These are phyloP conservation scores for Austropuccinia psidii DNA, from an alignment of 1,284 basidiomycete genomes.

Conservation along the genomic window DNA sequence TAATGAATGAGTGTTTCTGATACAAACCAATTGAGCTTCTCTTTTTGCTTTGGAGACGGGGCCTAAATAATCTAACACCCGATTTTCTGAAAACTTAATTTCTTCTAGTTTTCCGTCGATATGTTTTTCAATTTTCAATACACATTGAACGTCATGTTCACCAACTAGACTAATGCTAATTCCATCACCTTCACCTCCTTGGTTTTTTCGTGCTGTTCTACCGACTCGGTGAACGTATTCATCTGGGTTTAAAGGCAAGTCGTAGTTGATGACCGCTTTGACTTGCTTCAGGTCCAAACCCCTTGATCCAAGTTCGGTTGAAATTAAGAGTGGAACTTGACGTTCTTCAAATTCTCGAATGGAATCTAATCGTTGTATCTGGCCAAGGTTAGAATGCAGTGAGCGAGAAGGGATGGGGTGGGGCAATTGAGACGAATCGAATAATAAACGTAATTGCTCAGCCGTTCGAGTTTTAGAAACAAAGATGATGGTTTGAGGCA, in stretches of 20 bases:
- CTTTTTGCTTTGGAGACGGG: constrained; percentile 83
- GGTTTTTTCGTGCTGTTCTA: constrained; percentile 87
- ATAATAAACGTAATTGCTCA: constrained; percentile 66
- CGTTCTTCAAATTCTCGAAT: constrained; percentile 78
- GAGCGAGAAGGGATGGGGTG: constrained; percentile 76
- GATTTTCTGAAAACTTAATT: constrained; percentile 67
- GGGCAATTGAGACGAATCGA: constrained; percentile 59
- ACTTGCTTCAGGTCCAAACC: constrained; percentile 56
- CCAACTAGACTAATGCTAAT: constrained; percentile 90
- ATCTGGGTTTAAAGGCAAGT: constrained; percentile 61
- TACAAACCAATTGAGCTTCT: constrained; percentile 78
- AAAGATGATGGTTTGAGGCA: constrained; percentile 88
- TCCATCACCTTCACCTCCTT: constrained; percentile 55
- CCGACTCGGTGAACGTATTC: constrained; percentile 59
- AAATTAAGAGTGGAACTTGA: constrained; percentile 44
- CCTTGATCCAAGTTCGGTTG: constrained; percentile 47
- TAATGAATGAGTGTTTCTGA: neutral
- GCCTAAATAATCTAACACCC: constrained; percentile 79
- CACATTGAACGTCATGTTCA: constrained; percentile 78
- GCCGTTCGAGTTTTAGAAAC: constrained; percentile 77
- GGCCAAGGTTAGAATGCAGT: constrained; percentile 84
- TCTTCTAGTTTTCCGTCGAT: constrained; percentile 71
- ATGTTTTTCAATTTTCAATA: constrained; percentile 73
- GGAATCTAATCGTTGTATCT: constrained; percentile 75
- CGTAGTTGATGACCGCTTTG: constrained; percentile 94